Conservation (phyloP, 306 rosid genomes). For the Malus sylvestris region DNA sequence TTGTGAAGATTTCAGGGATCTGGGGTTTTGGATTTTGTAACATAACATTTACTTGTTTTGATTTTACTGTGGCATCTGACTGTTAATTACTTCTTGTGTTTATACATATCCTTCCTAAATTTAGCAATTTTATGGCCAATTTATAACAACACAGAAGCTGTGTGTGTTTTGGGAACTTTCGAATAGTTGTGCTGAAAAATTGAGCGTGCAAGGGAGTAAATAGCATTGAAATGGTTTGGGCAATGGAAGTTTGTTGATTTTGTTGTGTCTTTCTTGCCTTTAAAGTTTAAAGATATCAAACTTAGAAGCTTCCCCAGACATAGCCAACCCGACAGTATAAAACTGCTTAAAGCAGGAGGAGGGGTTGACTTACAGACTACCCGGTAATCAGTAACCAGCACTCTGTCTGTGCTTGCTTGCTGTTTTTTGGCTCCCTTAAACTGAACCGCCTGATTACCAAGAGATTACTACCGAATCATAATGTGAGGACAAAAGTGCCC, state of each 20-base stretch:
- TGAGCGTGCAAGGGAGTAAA: neutral
- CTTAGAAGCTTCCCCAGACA: neutral
- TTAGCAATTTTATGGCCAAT: neutral
- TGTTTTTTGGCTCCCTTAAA: neutral
- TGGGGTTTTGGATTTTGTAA: constrained; percentile 6
- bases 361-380: neutral
- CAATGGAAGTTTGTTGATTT: neutral
- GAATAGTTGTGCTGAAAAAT: neutral
- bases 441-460: too few species aligned
- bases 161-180: neutral
- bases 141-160: neutral
- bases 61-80: neutral
- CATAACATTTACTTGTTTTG: neutral
- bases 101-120: neutral
- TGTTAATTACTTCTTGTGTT: neutral
- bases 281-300: neutral
- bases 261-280: neutral
- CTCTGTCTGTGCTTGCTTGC: neutral
- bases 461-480: too few species aligned
- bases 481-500: too few species aligned
- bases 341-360: neutral
- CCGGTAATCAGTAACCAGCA: neutral
- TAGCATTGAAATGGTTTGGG: neutral
- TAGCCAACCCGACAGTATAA: neutral
- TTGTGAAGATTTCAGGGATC: neutral